These are phyloP conservation scores for Pyrenopolyporus hunteri DNA, from an alignment of 495 filamentous ascomycete species.

Conservation along the genomic window DNA sequence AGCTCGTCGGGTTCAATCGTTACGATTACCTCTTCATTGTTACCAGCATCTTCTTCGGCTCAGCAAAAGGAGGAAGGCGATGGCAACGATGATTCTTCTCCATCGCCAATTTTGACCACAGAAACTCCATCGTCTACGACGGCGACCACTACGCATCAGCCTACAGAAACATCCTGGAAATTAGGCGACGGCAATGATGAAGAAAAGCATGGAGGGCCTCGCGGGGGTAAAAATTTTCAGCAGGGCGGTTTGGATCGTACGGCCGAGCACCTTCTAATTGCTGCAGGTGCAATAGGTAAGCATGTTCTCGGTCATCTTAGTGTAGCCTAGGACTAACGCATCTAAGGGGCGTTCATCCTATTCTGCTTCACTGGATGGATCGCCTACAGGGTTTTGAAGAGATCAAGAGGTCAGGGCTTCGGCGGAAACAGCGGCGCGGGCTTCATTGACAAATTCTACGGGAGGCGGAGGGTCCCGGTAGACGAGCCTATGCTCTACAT, in stretches of 20 bases:
- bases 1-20: slow-evolving; percentile 16
- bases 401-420: slow-evolving; percentile 27
- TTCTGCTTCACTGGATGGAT: slow-evolving; percentile 50
- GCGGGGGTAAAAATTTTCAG: slow-evolving; percentile 4
- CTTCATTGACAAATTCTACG: slow-evolving; percentile 19
- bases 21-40: slow-evolving; percentile 7
- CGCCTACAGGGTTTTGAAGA: slow-evolving; percentile 47
- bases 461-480: slow-evolving; percentile 1
- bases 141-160: not conserved
- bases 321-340: not conserved
- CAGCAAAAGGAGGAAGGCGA: slow-evolving; percentile 6
- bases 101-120: not conserved
- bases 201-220: slow-evolving; percentile 19
- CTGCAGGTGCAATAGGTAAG: slow-evolving; percentile 58
- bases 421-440: slow-evolving; percentile 10
- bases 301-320: not conserved
- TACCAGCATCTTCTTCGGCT: not conserved
- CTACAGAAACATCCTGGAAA: not conserved
- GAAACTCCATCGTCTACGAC: not conserved
- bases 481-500: slow-evolving; percentile 15
- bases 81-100: not conserved
- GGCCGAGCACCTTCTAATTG: slow-evolving; percentile 53
- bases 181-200: slow-evolving; percentile 15
- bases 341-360: slow-evolving; percentile 49
- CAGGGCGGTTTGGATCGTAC: slow-evolving; percentile 40